phyloP scores from a whole-genome alignment of 495 filamentous ascomycete genomes.

The Glonium stellatum region DNA sequence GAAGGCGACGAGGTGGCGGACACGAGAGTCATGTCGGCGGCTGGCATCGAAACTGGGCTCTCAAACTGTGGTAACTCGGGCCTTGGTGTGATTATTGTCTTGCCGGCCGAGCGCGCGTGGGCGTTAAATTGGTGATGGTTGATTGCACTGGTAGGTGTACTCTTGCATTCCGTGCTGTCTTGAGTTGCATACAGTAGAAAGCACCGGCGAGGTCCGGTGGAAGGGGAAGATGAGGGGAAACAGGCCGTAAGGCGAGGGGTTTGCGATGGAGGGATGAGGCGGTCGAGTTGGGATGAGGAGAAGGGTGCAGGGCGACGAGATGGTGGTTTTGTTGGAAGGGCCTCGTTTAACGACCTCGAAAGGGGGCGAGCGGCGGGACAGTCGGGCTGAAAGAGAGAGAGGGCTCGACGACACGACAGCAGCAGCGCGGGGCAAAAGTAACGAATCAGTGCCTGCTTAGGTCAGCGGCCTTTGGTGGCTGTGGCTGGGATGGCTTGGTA shows the following conservation, averaged over 20 bases:
- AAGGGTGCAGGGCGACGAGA: conserved; percentile 2
- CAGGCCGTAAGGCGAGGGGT: not conserved
- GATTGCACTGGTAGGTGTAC: conserved; percentile 11
- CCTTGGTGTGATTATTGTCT: conserved; percentile 6
- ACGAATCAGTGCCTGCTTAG: conserved; percentile 1
- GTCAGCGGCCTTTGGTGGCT: not conserved
- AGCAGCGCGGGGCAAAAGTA: conserved; percentile 4
- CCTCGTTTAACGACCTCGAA: conserved; percentile 1
- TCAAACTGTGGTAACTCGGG: conserved; percentile 2
- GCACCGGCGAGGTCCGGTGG: conserved; percentile 13
- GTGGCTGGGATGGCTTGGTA: conserved; percentile 1
- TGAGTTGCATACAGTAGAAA: conserved; percentile 12
- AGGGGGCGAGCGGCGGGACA: not conserved
- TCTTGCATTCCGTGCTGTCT: conserved; percentile 27
- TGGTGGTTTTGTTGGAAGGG: conserved; percentile 6
- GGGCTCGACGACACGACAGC: not conserved
- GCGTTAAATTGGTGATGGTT: conserved; percentile 22
- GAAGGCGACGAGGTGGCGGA: conserved; percentile 29
- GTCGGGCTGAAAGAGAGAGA: not conserved
- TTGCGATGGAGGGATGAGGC: not conserved
- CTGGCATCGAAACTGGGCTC: conserved; percentile 17
- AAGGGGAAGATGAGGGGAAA: conserved; percentile 1
- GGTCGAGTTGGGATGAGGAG: conserved; percentile 3
- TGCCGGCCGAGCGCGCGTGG: conserved; percentile 27
- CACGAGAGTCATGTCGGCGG: conserved; percentile 30